Evolutionary conservation across 2,329 filamentous ascomycete genomes (phyloP).

Genomic region (Colletotrichum tofieldiae): DNA sequence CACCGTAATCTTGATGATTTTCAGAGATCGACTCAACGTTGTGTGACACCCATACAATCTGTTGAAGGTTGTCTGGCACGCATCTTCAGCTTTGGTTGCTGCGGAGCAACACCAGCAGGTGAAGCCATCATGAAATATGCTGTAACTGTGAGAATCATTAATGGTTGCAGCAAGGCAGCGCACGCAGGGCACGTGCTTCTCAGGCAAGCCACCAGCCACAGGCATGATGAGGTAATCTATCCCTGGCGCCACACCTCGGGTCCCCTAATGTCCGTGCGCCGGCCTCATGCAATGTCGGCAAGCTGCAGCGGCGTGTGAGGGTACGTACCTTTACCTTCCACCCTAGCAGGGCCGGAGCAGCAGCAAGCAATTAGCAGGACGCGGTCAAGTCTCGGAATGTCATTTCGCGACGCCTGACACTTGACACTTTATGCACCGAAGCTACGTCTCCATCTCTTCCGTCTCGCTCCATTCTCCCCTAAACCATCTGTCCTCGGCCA

Average conservation of each 20-base stretch:
- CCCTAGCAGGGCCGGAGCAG: not conserved
- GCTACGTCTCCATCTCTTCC: constrained; percentile 15
- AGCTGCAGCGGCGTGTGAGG: not conserved
- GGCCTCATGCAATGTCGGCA: constrained; percentile 9
- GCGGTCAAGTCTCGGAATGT: constrained; percentile 45
- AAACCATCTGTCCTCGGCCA: constrained; percentile 8
- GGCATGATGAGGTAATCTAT: not conserved
- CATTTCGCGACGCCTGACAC: constrained; percentile 53
- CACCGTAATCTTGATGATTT: not conserved
- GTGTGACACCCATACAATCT: no score
- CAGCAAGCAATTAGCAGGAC: constrained; percentile 9
- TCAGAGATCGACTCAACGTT: not conserved
- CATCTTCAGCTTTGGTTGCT: not conserved
- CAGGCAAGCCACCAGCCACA: not conserved
- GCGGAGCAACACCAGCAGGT: not conserved
- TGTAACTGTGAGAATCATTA: not conserved
- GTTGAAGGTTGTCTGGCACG: not conserved
- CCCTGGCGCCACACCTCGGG: accelerated
- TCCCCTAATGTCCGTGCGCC: not conserved
- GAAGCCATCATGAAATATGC: not conserved
- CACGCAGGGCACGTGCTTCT: not conserved
- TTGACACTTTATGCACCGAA: constrained; percentile 49
- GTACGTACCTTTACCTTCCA: constrained; percentile 22
- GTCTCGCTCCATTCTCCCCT: not conserved
- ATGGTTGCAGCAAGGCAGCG: not conserved